Conservation (phyloP, 192 early-diverging fungal species). For the Coemansia sp. region DNA sequence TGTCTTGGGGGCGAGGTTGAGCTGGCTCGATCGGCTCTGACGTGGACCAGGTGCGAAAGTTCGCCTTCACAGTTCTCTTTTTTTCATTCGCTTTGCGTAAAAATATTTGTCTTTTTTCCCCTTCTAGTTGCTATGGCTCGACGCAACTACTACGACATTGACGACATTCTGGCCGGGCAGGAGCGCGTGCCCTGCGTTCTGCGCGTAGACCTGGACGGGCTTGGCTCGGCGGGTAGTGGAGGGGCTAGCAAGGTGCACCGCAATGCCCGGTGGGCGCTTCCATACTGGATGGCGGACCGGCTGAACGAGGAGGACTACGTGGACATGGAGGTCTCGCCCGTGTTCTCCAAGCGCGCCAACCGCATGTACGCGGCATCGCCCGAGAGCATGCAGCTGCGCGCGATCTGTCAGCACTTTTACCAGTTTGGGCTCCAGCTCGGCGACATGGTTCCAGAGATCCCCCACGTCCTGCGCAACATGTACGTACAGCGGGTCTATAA, state of each 20-base stretch:
- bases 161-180: conserved; percentile 50
- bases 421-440: conserved; percentile 51
- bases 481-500: conserved; percentile 43
- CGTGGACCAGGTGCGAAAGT: no score
- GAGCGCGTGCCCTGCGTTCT: conserved; percentile 51
- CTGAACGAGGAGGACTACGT: conserved; percentile 51
- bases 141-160: conserved; percentile 50
- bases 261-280: conserved; percentile 48
- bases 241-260: conserved; percentile 48
- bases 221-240: conserved; percentile 45
- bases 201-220: conserved; percentile 47
- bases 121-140: conserved; percentile 25
- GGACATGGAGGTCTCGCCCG: conserved; percentile 44
- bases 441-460: conserved; percentile 48
- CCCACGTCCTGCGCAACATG: conserved; percentile 46
- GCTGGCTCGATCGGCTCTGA: background rate
- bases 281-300: conserved; percentile 55
- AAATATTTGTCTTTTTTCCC: background rate
- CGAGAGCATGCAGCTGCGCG: conserved; percentile 46
- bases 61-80: background rate
- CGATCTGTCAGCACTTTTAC: conserved; percentile 47
- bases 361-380: conserved; percentile 54
- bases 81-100: background rate
- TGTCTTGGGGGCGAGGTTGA: background rate
- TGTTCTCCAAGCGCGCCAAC: conserved; percentile 49